phyloP scores from a whole-genome alignment of 176 grass and related monocot genomes.

The Rhynchospora pubera region DNA sequence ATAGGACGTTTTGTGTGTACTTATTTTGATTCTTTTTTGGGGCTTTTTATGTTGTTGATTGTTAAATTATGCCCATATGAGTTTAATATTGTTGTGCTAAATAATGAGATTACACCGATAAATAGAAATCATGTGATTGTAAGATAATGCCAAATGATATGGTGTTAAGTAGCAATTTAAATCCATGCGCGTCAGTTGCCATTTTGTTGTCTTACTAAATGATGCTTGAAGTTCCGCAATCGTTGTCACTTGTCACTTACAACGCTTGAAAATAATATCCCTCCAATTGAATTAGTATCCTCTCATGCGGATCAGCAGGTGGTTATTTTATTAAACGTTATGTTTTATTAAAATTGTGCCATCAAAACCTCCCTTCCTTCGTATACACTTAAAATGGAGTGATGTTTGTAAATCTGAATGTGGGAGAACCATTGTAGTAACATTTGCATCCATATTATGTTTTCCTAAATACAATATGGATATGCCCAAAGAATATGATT shows the following conservation, averaged over 20 bases:
- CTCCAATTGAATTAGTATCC: neutral
- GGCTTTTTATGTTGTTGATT: neutral
- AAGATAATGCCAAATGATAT: neutral
- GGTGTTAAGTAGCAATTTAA: neutral
- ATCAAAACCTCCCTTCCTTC: too few species aligned
- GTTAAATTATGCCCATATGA: neutral
- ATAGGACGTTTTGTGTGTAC: neutral
- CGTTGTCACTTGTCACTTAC: neutral
- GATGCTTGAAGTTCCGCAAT: neutral
- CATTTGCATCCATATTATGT: too few species aligned
- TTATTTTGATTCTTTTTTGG: neutral
- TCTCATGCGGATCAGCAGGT: neutral
- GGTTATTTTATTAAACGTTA: neutral
- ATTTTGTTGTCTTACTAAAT: neutral
- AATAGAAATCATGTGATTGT: neutral
- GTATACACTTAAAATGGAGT: too few species aligned
- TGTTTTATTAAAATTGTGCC: too few species aligned
- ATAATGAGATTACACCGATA: neutral
- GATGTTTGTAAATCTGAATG: too few species aligned
- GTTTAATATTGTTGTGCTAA: neutral
- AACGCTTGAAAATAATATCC: neutral
- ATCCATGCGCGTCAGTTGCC: neutral
- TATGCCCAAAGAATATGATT: neutral
- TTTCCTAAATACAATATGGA: too few species aligned
- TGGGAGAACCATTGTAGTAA: too few species aligned